Percentiles rank a stretch among this genome's conserved stretches.
Evolutionary conservation across 129 eudicot genomes (phyloP).

Genomic region (Lactuca sativa): DNA sequence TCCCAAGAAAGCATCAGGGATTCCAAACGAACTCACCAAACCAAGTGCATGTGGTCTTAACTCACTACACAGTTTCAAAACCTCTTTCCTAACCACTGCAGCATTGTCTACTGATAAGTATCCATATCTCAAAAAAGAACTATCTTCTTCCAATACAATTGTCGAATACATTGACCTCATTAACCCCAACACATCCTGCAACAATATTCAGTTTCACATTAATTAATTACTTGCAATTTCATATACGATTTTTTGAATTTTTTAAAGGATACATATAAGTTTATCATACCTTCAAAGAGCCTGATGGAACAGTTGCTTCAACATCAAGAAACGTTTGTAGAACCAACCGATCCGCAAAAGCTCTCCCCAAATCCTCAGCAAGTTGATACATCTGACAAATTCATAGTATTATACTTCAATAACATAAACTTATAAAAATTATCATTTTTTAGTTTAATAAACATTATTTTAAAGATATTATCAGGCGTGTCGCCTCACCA

Average conservation of each 20-base stretch:
- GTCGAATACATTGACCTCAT: slow-evolving; percentile 71
- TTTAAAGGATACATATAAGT: neutral
- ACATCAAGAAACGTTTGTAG: slow-evolving; percentile 66
- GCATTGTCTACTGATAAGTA: slow-evolving; percentile 62
- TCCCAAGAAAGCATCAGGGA: slow-evolving; percentile 85
- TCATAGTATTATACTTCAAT: too few relatives aligned
- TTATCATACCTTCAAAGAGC: slow-evolving; percentile 56
- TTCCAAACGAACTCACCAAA: slow-evolving; percentile 80
- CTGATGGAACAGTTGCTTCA: slow-evolving; percentile 58
- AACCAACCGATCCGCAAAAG: slow-evolving; percentile 67
- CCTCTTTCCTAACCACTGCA: slow-evolving; percentile 74
- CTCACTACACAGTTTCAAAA: slow-evolving; percentile 64
- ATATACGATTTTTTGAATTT: neutral
- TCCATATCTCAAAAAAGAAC: slow-evolving; percentile 81
- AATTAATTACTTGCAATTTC: neutral
- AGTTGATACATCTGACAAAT: slow-evolving; percentile 67
- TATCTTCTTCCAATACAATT: slow-evolving; percentile 79
- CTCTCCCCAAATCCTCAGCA: slow-evolving; percentile 95
- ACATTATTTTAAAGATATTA: neutral
- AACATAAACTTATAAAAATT: too few relatives aligned
- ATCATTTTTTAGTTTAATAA: too few relatives aligned
- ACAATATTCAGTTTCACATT: neutral
- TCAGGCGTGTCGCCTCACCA: slow-evolving; percentile 38
- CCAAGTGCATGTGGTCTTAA: slow-evolving; percentile 84
- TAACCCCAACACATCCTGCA: slow-evolving; percentile 64